A percentile compares a stretch with the other conserved stretches of the same genome.
Evolutionary conservation across 2,329 filamentous ascomycete genomes (phyloP).

Genomic region (Aspergillus calidoustus): DNA sequence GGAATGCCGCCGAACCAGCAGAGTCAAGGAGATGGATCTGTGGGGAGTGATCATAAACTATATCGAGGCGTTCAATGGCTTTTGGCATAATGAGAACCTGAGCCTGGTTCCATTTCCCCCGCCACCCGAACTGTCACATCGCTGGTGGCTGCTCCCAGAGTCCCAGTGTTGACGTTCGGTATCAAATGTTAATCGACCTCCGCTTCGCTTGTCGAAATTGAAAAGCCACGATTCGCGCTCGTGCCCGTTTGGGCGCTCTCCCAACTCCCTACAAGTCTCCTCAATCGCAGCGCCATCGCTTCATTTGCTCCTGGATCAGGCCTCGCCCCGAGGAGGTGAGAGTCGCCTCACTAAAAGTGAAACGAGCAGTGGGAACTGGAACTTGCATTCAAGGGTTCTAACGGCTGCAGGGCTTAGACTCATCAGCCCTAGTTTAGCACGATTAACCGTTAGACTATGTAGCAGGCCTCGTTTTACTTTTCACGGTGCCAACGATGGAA

Average conservation of each 20-base stretch:
- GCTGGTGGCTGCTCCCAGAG: not conserved
- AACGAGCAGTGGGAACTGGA: not conserved
- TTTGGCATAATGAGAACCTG: not conserved
- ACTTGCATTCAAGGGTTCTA: not conserved
- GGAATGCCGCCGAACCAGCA: not conserved
- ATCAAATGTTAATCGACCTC: not conserved
- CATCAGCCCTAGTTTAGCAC: not conserved
- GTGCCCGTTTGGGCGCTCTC: not conserved
- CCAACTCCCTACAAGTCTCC: not conserved
- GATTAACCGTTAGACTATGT: not conserved
- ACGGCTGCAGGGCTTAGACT: not conserved
- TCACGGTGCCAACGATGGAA: not conserved
- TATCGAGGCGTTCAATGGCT: not conserved
- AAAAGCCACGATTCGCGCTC: no score
- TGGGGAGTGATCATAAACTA: not conserved
- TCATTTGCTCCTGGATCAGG: not conserved
- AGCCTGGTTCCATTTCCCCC: not conserved
- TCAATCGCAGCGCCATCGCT: not conserved
- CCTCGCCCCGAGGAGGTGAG: not conserved
- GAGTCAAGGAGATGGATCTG: not conserved
- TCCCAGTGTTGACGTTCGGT: not conserved
- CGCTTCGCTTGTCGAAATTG: no score
- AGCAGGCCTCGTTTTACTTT: not conserved
- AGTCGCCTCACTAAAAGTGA: not conserved
- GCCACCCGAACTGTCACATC: not conserved